A percentile compares a stretch with the other conserved stretches of the same genome.
Conservation (phyloP, 306 rosid species). For the Adenanthera pavonina region DNA sequence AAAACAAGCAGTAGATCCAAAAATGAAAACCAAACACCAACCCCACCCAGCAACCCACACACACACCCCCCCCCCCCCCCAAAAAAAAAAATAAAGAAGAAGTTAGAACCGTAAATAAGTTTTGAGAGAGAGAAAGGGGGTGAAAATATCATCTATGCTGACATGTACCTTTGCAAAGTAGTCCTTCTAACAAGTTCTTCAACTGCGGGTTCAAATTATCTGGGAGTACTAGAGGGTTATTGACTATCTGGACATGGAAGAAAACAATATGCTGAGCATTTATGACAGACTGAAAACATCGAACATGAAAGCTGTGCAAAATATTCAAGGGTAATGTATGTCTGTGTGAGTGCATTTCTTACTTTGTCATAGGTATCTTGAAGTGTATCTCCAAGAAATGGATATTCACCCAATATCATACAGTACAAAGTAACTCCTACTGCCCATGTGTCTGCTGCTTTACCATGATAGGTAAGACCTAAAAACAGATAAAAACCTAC, state of each 20-base stretch:
- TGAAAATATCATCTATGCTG: background rate
- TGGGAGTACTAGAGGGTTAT: constrained; percentile 60
- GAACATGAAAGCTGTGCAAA: background rate
- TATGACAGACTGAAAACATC: background rate
- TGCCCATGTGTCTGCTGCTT: constrained; percentile 95
- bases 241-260: constrained; percentile 58
- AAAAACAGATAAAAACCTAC: background rate
- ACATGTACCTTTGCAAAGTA: constrained; percentile 66
- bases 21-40: background rate
- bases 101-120: background rate
- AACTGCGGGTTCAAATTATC: constrained; percentile 54
- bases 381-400: constrained; percentile 94
- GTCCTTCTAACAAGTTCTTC: constrained; percentile 61
- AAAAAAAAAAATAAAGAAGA: background rate
- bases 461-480: constrained; percentile 86
- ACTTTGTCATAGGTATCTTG: constrained; percentile 97
- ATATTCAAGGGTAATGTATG: background rate
- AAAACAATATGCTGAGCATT: background rate
- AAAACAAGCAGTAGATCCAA: constrained; percentile 26
- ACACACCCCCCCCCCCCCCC: background rate
- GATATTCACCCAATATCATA: constrained; percentile 84
- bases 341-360: constrained; percentile 2
- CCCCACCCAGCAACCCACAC: too few relatives aligned
- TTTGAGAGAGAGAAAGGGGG: background rate
- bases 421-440: constrained; percentile 93